Percentiles rank a stretch among this genome's conserved stretches.
phyloP scores from a whole-genome alignment of 2,329 filamentous ascomycete species.

The Epichloe typhina region DNA sequence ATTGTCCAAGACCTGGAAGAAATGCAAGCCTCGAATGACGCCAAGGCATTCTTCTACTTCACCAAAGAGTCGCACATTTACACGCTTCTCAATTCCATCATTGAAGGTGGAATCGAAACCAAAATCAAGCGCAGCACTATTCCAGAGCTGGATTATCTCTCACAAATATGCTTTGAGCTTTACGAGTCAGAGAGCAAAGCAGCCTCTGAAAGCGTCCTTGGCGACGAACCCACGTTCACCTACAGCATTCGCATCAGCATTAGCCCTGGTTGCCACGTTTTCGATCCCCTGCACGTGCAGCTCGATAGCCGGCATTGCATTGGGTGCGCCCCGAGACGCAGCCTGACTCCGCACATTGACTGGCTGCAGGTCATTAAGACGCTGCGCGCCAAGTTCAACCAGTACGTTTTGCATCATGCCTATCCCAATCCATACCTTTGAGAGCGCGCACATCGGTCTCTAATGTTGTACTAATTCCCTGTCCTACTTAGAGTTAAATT shows the following conservation, averaged over 20 bases:
- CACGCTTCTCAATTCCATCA: conserved; percentile 91
- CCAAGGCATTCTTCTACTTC: conserved; percentile 97
- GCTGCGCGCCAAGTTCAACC: conserved; percentile 84
- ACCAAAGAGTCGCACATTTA: conserved; percentile 99
- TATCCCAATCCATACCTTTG: conserved; percentile 6
- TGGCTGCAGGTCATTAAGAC: conserved; percentile 98
- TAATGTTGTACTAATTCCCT: background rate
- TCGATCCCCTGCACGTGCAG: conserved; percentile 91
- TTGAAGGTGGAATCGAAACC: conserved; percentile 91
- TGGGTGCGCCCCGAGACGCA: conserved; percentile 79
- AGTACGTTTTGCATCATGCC: conserved; percentile 40
- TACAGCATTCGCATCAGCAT: conserved; percentile 96
- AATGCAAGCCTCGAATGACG: conserved; percentile 86
- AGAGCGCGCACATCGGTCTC: background rate
- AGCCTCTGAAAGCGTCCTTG: conserved; percentile 21
- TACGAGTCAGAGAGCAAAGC: conserved; percentile 81
- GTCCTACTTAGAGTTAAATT: conserved; percentile 42
- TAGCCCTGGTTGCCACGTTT: conserved; percentile 89
- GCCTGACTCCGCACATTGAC: conserved; percentile 79
- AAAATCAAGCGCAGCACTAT: conserved; percentile 95
- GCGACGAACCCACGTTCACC: conserved; percentile 61
- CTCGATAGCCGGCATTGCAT: conserved; percentile 95
- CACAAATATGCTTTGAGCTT: conserved; percentile 94
- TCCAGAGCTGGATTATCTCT: conserved; percentile 92
- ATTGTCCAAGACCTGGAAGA: conserved; percentile 96